Base-by-base conservation (phyloP, 495 filamentous ascomycete species). In the Xylaria grammica region DNA sequence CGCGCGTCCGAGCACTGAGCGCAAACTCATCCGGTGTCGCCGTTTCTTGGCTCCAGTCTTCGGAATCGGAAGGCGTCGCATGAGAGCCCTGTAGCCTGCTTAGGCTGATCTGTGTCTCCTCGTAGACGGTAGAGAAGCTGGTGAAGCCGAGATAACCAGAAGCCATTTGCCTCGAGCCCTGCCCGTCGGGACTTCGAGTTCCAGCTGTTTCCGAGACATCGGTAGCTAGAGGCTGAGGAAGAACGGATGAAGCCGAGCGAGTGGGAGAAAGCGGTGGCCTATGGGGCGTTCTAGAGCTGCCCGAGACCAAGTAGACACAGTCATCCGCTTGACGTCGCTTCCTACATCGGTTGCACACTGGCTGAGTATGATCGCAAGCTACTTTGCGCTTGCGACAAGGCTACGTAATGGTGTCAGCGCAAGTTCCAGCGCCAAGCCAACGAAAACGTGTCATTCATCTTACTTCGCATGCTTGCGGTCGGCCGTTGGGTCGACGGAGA, bases 91-190 rank as follows among this genome's bases (percentile, higher is more conserved):
- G 63, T 9, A 69, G 55, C 22, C 66, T 60, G 15, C 63, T 70
- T 7, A 74, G 64, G 11, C 74, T 77, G 34, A 75, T 65, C 20
- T 74, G 67, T 1, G 72, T 70, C 22, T 81, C 81, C 6, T 75
- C 69, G 30, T 79, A 80, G 19, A 85, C 79, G 29, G 82, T 77
- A 3, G 81, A 82, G 62, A 77, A 85, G 62, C 80, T 82, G 0
- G 79, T 84, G 10, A 79, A 80, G 22, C 84, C 82, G 15, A 85
- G 65, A 60, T 84, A 85, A 0, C 82, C 82, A 11, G 79, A 73
- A 7, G 72, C 72, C 30, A 67, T 68, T 7, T 74, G 74, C 32
- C 78, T 65, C 74, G 82, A 75, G 68, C 69, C 45, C 74, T 76
- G 64, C 75, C 81, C 13, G 69, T 72, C 10, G 70, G 63, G 36